Percentiles rank a stretch among this genome's conserved stretches.
Evolutionary conservation across 768 basidiomycete species (phyloP).

Genomic region (Leccinum incarnatum): DNA sequence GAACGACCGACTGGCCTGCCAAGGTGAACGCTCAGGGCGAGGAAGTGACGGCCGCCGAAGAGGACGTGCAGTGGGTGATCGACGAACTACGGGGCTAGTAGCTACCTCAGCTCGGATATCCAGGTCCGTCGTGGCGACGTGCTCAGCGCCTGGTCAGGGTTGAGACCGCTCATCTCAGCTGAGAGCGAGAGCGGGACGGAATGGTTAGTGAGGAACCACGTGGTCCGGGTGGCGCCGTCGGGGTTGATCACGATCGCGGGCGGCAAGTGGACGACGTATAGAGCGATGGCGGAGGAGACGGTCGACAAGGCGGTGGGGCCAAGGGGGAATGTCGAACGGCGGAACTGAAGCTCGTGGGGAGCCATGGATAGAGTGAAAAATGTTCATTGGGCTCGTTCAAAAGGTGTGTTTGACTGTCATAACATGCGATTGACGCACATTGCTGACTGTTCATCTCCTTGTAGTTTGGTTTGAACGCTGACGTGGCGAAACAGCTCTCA

Average conservation of each 20-base stretch:
- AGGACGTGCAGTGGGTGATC: constrained; percentile 95
- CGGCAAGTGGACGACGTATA: constrained; percentile 99
- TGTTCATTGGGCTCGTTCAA: constrained; percentile 96
- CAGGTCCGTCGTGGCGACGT: constrained; percentile 93
- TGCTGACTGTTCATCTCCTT: background rate
- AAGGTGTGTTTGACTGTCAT: constrained; percentile 47
- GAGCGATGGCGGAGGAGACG: constrained; percentile 94
- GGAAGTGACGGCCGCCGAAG: constrained; percentile 82
- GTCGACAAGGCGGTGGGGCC: constrained; percentile 77
- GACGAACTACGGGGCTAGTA: constrained; percentile 69
- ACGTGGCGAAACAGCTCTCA: constrained; percentile 91
- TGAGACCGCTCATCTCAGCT: constrained; percentile 87
- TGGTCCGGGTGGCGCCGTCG: constrained; percentile 78
- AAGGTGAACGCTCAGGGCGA: constrained; percentile 49
- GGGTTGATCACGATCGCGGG: constrained; percentile 94
- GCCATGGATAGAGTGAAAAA: constrained; percentile 91
- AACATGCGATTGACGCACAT: no score
- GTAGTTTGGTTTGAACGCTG: constrained; percentile 86
- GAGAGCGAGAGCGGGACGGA: constrained; percentile 74
- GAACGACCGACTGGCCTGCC: constrained; percentile 89
- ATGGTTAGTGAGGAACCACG: constrained; percentile 88
- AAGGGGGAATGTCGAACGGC: constrained; percentile 75
- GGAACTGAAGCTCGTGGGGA: constrained; percentile 79
- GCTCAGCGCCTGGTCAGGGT: constrained; percentile 89
- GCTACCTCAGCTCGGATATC: constrained; percentile 90